A percentile compares a stretch with the other conserved stretches of the same genome.
These are phyloP conservation scores for Neocatenulostroma microsporum DNA, from an alignment of 2,329 filamentous ascomycete genomes.

Conservation along the genomic window DNA sequence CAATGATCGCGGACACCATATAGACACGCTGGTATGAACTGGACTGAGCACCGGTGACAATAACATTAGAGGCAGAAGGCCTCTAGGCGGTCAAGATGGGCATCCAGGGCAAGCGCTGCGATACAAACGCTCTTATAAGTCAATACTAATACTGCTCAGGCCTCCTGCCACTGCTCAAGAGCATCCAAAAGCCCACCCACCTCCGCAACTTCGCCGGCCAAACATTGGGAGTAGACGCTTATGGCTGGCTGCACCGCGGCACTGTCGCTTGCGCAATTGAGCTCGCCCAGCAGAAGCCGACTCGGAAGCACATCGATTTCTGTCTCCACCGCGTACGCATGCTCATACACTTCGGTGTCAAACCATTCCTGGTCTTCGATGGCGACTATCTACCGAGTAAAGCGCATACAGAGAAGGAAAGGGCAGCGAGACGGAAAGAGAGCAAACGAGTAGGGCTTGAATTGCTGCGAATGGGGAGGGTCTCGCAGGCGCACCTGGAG, in stretches of 20 bases:
- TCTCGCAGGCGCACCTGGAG: slow-evolving; percentile 70
- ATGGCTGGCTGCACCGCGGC: slow-evolving; percentile 96
- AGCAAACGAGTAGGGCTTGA: slow-evolving; percentile 69
- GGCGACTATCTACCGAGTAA: slow-evolving; percentile 94
- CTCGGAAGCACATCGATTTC: slow-evolving; percentile 81
- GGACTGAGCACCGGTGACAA: no score
- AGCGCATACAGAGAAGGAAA: slow-evolving; percentile 70
- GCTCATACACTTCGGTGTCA: slow-evolving; percentile 87
- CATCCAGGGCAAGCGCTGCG: slow-evolving; percentile 27
- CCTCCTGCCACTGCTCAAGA: slow-evolving; percentile 84
- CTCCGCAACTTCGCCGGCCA: slow-evolving; percentile 82
- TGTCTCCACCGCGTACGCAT: slow-evolving; percentile 86
- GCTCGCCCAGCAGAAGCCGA: slow-evolving; percentile 79
- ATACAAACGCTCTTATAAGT: not conserved
- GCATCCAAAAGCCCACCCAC: slow-evolving; percentile 82
- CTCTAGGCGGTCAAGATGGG: slow-evolving; percentile 23
- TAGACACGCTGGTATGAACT: no score
- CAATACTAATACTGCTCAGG: slow-evolving; percentile 45
- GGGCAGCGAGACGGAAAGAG: slow-evolving; percentile 67
- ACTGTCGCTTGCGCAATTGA: slow-evolving; percentile 86
- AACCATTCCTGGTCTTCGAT: slow-evolving; percentile 93
- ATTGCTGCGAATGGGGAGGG: slow-evolving; percentile 71
- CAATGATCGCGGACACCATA: no score
- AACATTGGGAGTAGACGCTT: slow-evolving; percentile 89
- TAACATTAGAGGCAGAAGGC: no score